phyloP scores from a whole-genome alignment of 140 eudicot genomes.

The Ambrosia hybrid region DNA sequence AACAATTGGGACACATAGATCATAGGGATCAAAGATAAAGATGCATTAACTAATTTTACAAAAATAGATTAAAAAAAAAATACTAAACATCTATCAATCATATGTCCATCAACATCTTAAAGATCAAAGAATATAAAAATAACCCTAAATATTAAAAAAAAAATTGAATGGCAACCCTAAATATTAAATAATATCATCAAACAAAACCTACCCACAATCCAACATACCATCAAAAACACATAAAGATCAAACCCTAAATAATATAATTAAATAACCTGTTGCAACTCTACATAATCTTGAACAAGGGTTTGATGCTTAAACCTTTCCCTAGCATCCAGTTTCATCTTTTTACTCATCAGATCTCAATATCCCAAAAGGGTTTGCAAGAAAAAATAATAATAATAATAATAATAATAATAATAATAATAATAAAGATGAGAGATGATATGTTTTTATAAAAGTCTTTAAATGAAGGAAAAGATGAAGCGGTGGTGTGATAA shows the following conservation, averaged over 20 bases:
- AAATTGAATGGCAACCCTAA: no score
- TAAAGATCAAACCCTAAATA: background rate
- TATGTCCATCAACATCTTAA: background rate
- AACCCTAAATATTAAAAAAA: no score
- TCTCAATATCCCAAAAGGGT: constrained; percentile 28
- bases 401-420: no score
- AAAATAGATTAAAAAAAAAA: background rate
- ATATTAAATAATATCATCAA: constrained; percentile 3
- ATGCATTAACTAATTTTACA: background rate
- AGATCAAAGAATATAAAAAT: background rate
- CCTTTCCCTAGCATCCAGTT: constrained; percentile 47
- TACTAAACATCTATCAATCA: background rate
- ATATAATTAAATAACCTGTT: constrained; percentile 43
- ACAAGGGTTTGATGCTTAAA: constrained; percentile 54
- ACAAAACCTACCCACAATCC: constrained; percentile 23
- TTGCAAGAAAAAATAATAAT: background rate
- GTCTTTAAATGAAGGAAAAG: constrained; percentile 19
- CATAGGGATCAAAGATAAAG: background rate
- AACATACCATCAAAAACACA: background rate
- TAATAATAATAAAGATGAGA: no score
- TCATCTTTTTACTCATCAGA: constrained; percentile 47
- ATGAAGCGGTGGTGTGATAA: background rate
- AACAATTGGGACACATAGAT: background rate
- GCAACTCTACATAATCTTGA: constrained; percentile 59
- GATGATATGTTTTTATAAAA: background rate